Conservation (phyloP, 345 rosid species). For the Dipteronia dyeriana region DNA sequence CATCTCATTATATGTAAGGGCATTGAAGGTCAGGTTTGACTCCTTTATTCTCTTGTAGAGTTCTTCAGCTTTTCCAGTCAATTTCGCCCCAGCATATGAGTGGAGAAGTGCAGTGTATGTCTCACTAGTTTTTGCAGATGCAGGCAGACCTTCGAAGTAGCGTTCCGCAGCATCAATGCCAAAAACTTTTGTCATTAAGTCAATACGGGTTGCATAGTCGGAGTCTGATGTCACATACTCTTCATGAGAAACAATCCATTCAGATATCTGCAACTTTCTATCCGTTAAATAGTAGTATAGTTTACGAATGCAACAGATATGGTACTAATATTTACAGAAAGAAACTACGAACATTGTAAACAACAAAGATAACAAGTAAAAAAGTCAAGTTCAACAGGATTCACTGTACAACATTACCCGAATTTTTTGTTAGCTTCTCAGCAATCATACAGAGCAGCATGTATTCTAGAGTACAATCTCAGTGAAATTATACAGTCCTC, state of each 20-base stretch:
- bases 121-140: conserved; percentile 59
- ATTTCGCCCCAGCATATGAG: conserved; percentile 64
- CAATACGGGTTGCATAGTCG: conserved; percentile 72
- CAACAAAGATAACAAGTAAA: not conserved
- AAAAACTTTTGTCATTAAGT: conserved; percentile 82
- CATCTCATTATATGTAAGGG: conserved; percentile 83
- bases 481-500: not conserved
- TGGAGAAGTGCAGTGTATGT: conserved; percentile 94
- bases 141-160: conserved; percentile 71
- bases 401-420: not conserved
- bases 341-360: not conserved
- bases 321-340: not conserved
- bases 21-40: conserved; percentile 50
- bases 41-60: conserved; percentile 60
- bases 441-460: not conserved
- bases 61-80: conserved; percentile 61
- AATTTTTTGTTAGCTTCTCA: not conserved
- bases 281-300: conserved; percentile 19
- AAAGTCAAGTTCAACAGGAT: not conserved
- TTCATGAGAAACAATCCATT: conserved; percentile 75
- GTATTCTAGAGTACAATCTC: not conserved
- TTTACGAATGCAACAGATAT: conserved; percentile 2
- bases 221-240: conserved; percentile 58
- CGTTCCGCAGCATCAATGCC: conserved; percentile 91
- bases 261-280: conserved; percentile 59